Percentiles rank a stretch among this genome's conserved stretches.
Conservation (phyloP, 1,284 basidiomycete genomes). For the Trichosporon coremiiforme region DNA sequence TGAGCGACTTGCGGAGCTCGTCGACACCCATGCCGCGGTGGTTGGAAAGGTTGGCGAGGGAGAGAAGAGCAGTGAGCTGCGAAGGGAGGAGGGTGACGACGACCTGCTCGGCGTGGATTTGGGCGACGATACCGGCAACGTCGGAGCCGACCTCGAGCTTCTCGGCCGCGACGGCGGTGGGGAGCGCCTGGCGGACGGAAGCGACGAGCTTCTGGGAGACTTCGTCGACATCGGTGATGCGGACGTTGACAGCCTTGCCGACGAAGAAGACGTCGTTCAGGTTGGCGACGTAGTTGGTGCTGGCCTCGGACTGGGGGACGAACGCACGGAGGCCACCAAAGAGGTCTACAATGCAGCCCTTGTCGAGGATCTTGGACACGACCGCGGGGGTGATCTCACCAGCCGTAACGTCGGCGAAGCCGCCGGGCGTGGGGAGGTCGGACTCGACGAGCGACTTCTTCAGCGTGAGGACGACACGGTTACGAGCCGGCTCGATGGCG, state of each 20-base stretch:
- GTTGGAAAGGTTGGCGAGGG: conserved; percentile 84
- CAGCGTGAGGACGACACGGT: conserved; percentile 82
- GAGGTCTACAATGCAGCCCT: conserved; percentile 79
- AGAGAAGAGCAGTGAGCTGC: conserved; percentile 76
- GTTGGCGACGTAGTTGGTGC: conserved; percentile 67
- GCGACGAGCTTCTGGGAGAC: conserved; percentile 72
- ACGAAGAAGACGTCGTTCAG: conserved; percentile 71
- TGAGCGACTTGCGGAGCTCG: conserved; percentile 70
- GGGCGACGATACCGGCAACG: conserved; percentile 69
- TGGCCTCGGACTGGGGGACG: conserved; percentile 77
- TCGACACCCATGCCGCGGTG: conserved; percentile 68
- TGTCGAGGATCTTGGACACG: conserved; percentile 77
- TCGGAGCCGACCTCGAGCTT: conserved; percentile 74
- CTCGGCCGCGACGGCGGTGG: conserved; percentile 65
- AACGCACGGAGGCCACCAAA: conserved; percentile 86
- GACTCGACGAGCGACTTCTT: conserved; percentile 91
- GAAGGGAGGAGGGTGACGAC: conserved; percentile 72
- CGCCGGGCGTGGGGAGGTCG: conserved; percentile 68
- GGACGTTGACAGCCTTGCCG: conserved; percentile 84
- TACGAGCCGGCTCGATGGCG: conserved; percentile 76
- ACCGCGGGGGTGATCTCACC: conserved; percentile 81
- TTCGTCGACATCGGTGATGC: conserved; percentile 72
- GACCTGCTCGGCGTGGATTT: conserved; percentile 82
- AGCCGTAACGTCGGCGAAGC: conserved; percentile 66
- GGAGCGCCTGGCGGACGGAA: conserved; percentile 80